Percentiles rank a stretch among this genome's conserved stretches.
Evolutionary conservation across 1,139 yeast species (phyloP).

Genomic region (Yamadazyma membranifaciens): DNA sequence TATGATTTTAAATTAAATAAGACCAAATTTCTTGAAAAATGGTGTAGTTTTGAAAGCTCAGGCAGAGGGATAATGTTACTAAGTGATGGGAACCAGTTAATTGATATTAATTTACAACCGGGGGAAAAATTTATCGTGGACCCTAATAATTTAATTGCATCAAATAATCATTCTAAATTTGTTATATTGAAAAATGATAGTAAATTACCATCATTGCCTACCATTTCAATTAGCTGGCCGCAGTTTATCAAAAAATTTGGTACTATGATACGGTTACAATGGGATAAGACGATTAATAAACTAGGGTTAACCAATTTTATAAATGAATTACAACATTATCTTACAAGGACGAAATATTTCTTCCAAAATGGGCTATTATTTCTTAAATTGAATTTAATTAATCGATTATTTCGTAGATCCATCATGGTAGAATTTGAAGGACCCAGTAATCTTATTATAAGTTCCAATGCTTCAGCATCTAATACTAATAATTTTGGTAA

Average conservation of each 20-base stretch:
- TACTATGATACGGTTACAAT: background rate
- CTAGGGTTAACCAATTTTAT: constrained; percentile 10
- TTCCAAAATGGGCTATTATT: constrained; percentile 9
- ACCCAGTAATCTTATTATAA: constrained; percentile 25
- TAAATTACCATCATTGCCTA: constrained; percentile 5
- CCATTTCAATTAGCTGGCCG: background rate
- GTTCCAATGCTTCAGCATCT: constrained; percentile 16
- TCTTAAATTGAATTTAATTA: constrained; percentile 14
- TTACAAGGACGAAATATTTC: constrained; percentile 6
- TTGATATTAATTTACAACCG: constrained; percentile 26
- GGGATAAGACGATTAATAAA: background rate
- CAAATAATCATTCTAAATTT: constrained; percentile 13
- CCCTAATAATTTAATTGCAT: constrained; percentile 37
- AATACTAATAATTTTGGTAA: constrained; percentile 20
- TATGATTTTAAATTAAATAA: constrained; percentile 27
- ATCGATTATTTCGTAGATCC: constrained; percentile 17
- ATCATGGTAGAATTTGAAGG: constrained; percentile 25
- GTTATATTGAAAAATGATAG: constrained; percentile 6
- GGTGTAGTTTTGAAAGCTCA: constrained; percentile 19
- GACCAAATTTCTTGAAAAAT: constrained; percentile 16
- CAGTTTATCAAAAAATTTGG: background rate
- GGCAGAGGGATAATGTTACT: constrained; percentile 42
- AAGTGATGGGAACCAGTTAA: constrained; percentile 33
- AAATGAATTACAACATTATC: background rate
- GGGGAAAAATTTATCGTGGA: constrained; percentile 34